Conservation (phyloP, 495 filamentous ascomycete species). For the Neurospora sp. region DNA sequence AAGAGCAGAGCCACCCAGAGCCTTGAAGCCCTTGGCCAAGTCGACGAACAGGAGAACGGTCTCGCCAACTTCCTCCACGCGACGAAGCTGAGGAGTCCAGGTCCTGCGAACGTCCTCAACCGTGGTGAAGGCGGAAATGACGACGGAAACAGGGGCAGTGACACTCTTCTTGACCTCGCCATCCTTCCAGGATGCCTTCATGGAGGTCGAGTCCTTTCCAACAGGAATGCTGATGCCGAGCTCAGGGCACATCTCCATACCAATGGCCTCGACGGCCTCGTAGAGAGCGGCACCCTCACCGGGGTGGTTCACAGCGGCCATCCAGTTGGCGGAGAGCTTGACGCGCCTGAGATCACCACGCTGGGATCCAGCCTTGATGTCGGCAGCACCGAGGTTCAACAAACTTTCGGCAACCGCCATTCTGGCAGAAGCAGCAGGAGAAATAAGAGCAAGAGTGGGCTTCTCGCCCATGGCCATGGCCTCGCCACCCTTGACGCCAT, state of each 20-base stretch:
- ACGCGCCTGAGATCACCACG: constrained; percentile 52
- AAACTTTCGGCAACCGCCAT: constrained; percentile 96
- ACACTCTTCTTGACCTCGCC: constrained; percentile 69
- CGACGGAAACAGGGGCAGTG: constrained; percentile 79
- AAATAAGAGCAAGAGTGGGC: constrained; percentile 82
- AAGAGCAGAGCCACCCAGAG: constrained; percentile 83
- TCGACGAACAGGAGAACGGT: constrained; percentile 87
- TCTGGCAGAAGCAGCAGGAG: constrained; percentile 80
- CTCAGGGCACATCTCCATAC: constrained; percentile 70
- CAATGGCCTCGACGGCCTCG: constrained; percentile 88
- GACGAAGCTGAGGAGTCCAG: constrained; percentile 84
- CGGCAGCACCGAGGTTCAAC: constrained; percentile 83
- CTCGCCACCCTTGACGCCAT: constrained; percentile 64
- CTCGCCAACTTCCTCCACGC: constrained; percentile 80
- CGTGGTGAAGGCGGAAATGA: constrained; percentile 81
- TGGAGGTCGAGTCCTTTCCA: constrained; percentile 95
- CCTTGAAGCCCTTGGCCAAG: constrained; percentile 64
- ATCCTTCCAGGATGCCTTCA: constrained; percentile 96
- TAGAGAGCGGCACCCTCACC: constrained; percentile 93
- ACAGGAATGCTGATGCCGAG: constrained; percentile 89
- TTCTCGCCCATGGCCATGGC: constrained; percentile 97
- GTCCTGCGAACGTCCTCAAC: constrained; percentile 72
- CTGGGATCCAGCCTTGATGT: constrained; percentile 54
- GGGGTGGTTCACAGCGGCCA: constrained; percentile 87
- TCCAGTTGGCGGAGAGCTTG: constrained; percentile 94